phyloP scores from a whole-genome alignment of 2,329 filamentous ascomycete genomes.

The Colletotrichum filicis region DNA sequence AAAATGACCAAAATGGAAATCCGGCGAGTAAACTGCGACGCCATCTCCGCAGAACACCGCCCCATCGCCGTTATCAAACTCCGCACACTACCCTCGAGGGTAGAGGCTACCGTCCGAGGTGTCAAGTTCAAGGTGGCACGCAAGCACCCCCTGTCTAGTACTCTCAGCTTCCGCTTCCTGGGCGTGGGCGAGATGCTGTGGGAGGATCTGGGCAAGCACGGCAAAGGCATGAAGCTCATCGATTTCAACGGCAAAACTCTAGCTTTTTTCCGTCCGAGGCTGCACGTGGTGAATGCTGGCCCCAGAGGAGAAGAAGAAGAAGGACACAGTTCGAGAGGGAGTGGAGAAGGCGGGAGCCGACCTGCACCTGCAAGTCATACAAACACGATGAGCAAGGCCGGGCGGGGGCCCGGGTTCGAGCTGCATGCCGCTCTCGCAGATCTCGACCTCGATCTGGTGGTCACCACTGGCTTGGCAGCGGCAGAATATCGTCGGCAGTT shows the following conservation, averaged over 20 bases:
- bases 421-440: slow-evolving; percentile 25
- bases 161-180: slow-evolving; percentile 27
- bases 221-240: slow-evolving; percentile 26
- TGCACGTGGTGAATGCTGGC: neutral
- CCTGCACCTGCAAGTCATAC: neutral
- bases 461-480: slow-evolving; percentile 32
- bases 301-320: neutral
- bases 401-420: slow-evolving; percentile 27
- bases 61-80: slow-evolving; percentile 19
- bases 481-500: slow-evolving; percentile 33
- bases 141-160: slow-evolving; percentile 21
- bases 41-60: slow-evolving; percentile 1
- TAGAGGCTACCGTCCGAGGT: slow-evolving; percentile 28
- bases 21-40: slow-evolving; percentile 2
- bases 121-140: slow-evolving; percentile 28
- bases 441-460: slow-evolving; percentile 30
- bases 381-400: neutral
- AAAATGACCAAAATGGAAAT: slow-evolving; percentile 32
- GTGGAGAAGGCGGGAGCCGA: neutral
- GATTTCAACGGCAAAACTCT: slow-evolving; percentile 29
- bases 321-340: neutral
- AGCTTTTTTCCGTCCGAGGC: slow-evolving; percentile 20
- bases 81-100: slow-evolving; percentile 24
- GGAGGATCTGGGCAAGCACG: slow-evolving; percentile 12
- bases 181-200: slow-evolving; percentile 28